Base-by-base conservation (phyloP, 129 eudicot species). In the Solidago caesia region DNA sequence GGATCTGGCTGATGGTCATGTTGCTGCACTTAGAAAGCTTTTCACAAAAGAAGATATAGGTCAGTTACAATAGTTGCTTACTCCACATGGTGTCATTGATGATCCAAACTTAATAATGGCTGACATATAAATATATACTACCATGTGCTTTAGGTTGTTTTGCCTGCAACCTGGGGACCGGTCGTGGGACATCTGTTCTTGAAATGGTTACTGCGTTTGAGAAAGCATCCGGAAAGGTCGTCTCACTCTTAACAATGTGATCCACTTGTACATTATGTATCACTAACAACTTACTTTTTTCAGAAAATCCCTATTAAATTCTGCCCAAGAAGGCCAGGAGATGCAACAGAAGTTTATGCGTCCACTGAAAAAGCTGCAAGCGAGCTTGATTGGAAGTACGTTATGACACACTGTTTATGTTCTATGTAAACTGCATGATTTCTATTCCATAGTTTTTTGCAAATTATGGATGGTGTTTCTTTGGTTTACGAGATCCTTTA, bases 1-100 rank as follows among this genome's bases (percentile, higher is more conserved):
- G 97, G 99, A 95, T 80, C 81, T 95, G 74, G 97, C 99, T n/a
- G 99, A 95, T 80, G 99, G 99, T 63, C 99, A 95, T 71, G 94
- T 95, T 25, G 90, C 85, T 42, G 99, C 99, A 43, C 82, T 95
- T 11, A 83, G 82, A 84, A 95, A 91, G 89, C 91, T 95, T 77
- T 84, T 88, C 58, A 77, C 77, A 0, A 26, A 83, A 73, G 75
- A 91, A 47, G 84, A 85, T 67, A 85, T 84, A 82, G 99, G 99
- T 95, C 76, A 87, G 73, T 47, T n/a, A 59, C 27, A 41, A 7
- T 15, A 73, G 42, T 44, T 46, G 12, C 47, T n/a, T 74, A n/a
- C 15, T n/a, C 25, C 58, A 61, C 60, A 59, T 72, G 65, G 57
- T 6, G 59, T 29, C 43, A 25, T 5, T 69, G 25, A 61, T 55